phyloP scores from a whole-genome alignment of 1,284 basidiomycete genomes.

The Rhizopogon hawkerae region DNA sequence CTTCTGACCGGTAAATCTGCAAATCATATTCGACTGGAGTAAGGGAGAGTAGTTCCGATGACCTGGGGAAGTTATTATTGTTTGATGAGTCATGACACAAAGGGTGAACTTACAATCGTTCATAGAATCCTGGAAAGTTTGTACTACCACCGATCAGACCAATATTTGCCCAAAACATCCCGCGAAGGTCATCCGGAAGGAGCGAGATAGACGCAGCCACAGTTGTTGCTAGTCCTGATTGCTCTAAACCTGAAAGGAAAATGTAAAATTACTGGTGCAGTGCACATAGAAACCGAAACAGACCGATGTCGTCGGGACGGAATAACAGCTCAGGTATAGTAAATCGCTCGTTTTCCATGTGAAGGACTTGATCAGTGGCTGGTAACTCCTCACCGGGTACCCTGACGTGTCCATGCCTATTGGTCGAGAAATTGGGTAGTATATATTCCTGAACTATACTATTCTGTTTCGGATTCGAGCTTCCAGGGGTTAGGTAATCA shows the following conservation, averaged over 20 bases:
- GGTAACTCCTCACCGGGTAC: slow-evolving; percentile 41
- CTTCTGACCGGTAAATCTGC: slow-evolving; percentile 57
- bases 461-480: slow-evolving; percentile 46
- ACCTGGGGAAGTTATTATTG: slow-evolving; percentile 30
- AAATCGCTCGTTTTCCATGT: slow-evolving; percentile 87
- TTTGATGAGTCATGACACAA: slow-evolving; percentile 10
- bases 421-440: slow-evolving; percentile 77
- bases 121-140: slow-evolving; percentile 65
- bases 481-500: slow-evolving; percentile 22
- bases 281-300: slow-evolving; percentile 19
- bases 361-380: slow-evolving; percentile 71
- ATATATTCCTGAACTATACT: slow-evolving; percentile 80
- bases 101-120: slow-evolving; percentile 55
- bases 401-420: slow-evolving; percentile 63
- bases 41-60: slow-evolving; percentile 65
- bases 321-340: slow-evolving; percentile 85
- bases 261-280: slow-evolving; percentile 5
- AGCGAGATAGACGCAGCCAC: slow-evolving; percentile 68
- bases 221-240: slow-evolving; percentile 69
- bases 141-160: slow-evolving; percentile 81
- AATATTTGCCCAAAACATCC: slow-evolving; percentile 93
- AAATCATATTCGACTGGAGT: slow-evolving; percentile 74
- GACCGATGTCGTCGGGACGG: slow-evolving; percentile 81
- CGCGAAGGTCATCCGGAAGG: slow-evolving; percentile 72
- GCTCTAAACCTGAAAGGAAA: slow-evolving; percentile 57